phyloP scores from a whole-genome alignment of 2,329 filamentous ascomycete genomes.

The Fusarium sp. region DNA sequence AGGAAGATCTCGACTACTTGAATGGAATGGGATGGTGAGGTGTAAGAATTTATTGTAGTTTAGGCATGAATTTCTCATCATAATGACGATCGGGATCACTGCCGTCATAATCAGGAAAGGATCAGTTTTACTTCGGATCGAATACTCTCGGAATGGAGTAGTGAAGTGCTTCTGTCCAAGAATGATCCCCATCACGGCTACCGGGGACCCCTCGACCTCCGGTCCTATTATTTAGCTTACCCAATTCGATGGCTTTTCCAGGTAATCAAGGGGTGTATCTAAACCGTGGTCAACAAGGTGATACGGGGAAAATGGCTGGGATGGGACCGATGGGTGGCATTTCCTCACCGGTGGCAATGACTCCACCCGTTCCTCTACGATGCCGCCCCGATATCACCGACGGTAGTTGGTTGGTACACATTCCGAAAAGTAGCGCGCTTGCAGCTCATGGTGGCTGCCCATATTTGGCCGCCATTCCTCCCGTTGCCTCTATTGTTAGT shows the following conservation, averaged over 20 bases:
- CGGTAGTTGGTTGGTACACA: not conserved
- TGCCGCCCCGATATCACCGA: not conserved
- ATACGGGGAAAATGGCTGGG: not conserved
- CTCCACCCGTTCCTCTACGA: not conserved
- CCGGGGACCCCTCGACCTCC: not conserved
- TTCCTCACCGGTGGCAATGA: not conserved
- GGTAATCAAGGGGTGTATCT: not conserved
- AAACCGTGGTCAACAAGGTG: not conserved
- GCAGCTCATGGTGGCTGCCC: not conserved
- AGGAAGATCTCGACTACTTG: not conserved
- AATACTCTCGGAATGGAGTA: not conserved
- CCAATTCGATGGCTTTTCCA: not conserved
- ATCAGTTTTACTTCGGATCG: not conserved
- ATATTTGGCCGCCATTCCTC: not conserved
- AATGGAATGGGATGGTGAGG: conserved; percentile 1
- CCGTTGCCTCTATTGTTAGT: not conserved
- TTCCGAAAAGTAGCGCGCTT: not conserved
- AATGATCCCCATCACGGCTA: not conserved
- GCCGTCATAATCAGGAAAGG: not conserved
- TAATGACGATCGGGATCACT: not conserved
- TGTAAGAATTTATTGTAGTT: not conserved
- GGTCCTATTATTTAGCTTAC: not conserved
- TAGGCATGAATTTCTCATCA: not conserved
- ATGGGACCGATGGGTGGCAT: not conserved
- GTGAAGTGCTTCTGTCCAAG: not conserved